phyloP scores from a whole-genome alignment of 495 filamentous ascomycete genomes.

The Rhizodiscina lignyota region DNA sequence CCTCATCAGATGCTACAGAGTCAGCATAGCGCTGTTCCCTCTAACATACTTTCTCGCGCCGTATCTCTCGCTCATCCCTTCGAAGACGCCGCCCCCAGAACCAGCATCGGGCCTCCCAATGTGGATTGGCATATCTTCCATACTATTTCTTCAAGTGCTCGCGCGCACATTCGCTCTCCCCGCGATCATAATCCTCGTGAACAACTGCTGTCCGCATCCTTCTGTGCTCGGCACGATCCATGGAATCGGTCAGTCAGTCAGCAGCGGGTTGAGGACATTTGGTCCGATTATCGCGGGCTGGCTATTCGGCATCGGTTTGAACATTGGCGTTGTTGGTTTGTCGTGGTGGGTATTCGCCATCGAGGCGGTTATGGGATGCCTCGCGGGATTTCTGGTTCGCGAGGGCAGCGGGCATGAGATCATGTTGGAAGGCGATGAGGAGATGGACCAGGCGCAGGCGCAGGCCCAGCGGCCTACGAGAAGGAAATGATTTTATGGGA shows the following conservation, averaged over 20 bases:
- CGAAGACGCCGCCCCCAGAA: conserved; percentile 11
- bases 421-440: conserved; percentile 20
- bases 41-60: conserved; percentile 49
- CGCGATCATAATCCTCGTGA: conserved; percentile 49
- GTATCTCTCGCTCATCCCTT: conserved; percentile 45
- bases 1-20: conserved; percentile 40
- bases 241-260: conserved; percentile 48
- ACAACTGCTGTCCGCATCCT: conserved; percentile 47
- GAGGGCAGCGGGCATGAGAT: conserved; percentile 41
- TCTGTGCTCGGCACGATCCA: conserved; percentile 51
- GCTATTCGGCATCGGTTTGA: conserved; percentile 44
- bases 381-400: conserved; percentile 48
- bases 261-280: conserved; percentile 40
- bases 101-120: conserved; percentile 44
- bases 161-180: conserved; percentile 59
- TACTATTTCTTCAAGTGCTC: conserved; percentile 50
- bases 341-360: conserved; percentile 56
- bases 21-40: conserved; percentile 45
- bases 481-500: too few species aligned
- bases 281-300: conserved; percentile 51
- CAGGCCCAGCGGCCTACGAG: too few species aligned
- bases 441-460: too few species aligned
- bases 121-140: conserved; percentile 42
- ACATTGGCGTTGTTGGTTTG: conserved; percentile 45
- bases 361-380: conserved; percentile 42